Percentiles rank a stretch among this genome's conserved stretches.
These are phyloP conservation scores for Euphrasia arctica DNA, from an alignment of 305 asterid genomes.

Conservation along the genomic window DNA sequence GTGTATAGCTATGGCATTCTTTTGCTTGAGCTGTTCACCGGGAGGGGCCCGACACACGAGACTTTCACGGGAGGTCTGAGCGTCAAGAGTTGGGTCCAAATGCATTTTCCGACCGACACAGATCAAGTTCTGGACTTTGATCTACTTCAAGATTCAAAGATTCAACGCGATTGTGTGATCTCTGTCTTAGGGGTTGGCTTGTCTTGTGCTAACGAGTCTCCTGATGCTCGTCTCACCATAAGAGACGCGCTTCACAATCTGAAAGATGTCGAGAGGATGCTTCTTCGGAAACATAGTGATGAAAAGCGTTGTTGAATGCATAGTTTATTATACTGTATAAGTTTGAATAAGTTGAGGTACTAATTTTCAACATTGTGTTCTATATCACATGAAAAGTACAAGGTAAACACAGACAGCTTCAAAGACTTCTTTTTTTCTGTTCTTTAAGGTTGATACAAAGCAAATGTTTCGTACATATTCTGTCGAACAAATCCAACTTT, in stretches of 20 bases:
- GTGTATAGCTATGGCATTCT: slow-evolving; percentile 65
- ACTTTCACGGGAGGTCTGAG: slow-evolving; percentile 38
- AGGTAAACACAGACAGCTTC: not conserved
- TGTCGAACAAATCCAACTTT: not conserved
- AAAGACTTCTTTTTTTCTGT: not conserved
- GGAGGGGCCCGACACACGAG: slow-evolving; percentile 51
- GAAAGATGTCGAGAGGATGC: slow-evolving; percentile 23
- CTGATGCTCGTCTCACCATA: slow-evolving; percentile 34
- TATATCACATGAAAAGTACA: not conserved
- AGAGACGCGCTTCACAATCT: slow-evolving; percentile 40
- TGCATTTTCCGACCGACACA: slow-evolving; percentile 31
- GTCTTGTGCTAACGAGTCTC: slow-evolving; percentile 41
- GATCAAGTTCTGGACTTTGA: slow-evolving; percentile 38
- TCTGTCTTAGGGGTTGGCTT: slow-evolving; percentile 35
- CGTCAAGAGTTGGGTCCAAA: slow-evolving; percentile 48
- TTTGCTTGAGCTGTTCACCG: slow-evolving; percentile 49
- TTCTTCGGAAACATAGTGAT: slow-evolving; percentile 8
- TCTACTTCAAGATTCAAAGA: slow-evolving; percentile 21
- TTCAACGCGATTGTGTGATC: slow-evolving; percentile 26
- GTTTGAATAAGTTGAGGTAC: too few relatives aligned
- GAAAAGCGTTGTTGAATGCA: too few relatives aligned
- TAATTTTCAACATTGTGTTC: too few relatives aligned
- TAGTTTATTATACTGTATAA: too few relatives aligned
- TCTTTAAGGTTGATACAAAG: not conserved
- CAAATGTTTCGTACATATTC: not conserved